phyloP scores from a whole-genome alignment of 179 eudicot species.

The Actinidia arguta region DNA sequence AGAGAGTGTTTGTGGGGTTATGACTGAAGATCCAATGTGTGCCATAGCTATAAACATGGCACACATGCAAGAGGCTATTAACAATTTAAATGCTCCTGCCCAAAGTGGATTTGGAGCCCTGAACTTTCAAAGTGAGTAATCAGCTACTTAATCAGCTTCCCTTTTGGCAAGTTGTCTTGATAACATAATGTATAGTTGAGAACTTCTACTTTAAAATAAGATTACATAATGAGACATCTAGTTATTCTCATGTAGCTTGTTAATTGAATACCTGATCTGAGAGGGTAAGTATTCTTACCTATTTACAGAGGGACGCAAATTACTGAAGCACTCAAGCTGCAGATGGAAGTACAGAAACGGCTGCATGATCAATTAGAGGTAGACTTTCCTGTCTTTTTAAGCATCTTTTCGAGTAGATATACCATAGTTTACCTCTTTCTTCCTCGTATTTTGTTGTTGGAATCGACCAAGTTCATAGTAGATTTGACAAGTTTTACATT shows the following conservation, averaged over 20 bases:
- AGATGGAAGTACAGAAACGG: conserved; percentile 75
- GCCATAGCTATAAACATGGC: background rate
- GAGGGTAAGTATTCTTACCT: conserved; percentile 16
- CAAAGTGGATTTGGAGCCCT: background rate
- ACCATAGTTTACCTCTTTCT: background rate
- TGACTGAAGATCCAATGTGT: background rate
- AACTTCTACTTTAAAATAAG: background rate
- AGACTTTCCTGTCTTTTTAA: background rate
- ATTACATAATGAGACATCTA: background rate
- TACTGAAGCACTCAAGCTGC: conserved; percentile 65
- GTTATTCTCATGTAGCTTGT: conserved; percentile 2
- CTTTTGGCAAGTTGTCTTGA: background rate
- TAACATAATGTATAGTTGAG: background rate
- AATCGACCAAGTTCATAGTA: background rate
- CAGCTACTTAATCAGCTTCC: background rate
- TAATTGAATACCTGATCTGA: conserved; percentile 14
- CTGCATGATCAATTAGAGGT: conserved; percentile 72
- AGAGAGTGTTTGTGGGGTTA: background rate
- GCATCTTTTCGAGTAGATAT: background rate
- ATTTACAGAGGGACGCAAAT: conserved; percentile 55
- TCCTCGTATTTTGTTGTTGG: background rate
- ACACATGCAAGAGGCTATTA: background rate
- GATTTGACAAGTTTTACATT: too few relatives aligned
- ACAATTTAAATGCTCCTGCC: background rate
- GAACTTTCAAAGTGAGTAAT: background rate